These are phyloP conservation scores for Ascochyta pisi DNA, from an alignment of 2,329 filamentous ascomycete genomes.

Conservation along the genomic window DNA sequence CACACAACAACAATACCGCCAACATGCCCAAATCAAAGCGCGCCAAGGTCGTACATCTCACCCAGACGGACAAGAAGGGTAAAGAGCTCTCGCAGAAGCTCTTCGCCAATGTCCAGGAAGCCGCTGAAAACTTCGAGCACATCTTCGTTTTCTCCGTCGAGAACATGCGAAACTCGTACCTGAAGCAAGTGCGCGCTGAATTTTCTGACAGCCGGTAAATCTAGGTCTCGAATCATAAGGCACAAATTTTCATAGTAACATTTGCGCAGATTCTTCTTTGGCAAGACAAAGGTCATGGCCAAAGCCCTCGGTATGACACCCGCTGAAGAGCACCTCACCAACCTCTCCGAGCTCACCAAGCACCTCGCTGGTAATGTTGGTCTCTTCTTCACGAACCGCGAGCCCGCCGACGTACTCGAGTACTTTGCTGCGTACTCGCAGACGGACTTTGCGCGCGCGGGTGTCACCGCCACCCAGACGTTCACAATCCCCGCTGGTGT, in stretches of 20 bases:
- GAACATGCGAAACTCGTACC: conserved; percentile 97
- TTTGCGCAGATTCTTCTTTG: conserved; percentile 82
- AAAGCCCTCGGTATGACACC: conserved; percentile 84
- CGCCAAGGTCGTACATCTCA: conserved; percentile 85
- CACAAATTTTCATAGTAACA: conserved; percentile 27
- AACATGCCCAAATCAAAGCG: conserved; percentile 97
- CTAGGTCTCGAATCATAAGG: conserved; percentile 20
- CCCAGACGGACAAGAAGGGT: conserved; percentile 91
- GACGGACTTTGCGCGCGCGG: conserved; percentile 90
- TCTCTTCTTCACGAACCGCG: conserved; percentile 85
- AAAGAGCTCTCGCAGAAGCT: conserved; percentile 88
- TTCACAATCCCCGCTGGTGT: conserved; percentile 85
- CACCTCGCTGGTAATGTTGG: conserved; percentile 85
- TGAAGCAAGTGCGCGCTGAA: conserved; percentile 88
- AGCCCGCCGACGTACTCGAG: conserved; percentile 68
- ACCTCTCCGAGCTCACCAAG: conserved; percentile 72
- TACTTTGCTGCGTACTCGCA: conserved; percentile 77
- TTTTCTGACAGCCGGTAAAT: conserved; percentile 81
- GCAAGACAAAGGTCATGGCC: conserved; percentile 99
- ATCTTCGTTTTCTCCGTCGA: conserved; percentile 93
- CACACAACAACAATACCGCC: conserved; percentile 30
- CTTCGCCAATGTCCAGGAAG: conserved; percentile 86
- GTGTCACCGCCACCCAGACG: conserved; percentile 73
- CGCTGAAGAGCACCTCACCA: conserved; percentile 80
- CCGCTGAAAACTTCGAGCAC: conserved; percentile 83